Conservation (phyloP, 1,284 basidiomycete genomes). For the Puccinia coronata region DNA sequence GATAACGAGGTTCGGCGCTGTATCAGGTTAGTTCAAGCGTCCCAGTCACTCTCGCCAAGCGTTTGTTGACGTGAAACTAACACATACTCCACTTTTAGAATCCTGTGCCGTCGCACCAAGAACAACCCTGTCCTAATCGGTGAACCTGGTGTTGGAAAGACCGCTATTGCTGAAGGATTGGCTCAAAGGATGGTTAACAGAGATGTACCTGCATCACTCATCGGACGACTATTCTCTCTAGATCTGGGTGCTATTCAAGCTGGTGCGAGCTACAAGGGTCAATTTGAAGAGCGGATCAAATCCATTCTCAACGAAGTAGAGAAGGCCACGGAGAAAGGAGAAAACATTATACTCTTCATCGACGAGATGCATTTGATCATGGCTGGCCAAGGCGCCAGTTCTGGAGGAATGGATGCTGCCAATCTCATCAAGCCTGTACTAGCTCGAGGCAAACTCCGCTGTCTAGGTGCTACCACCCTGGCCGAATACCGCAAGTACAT, state of each 20-base stretch:
- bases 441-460: slow-evolving; percentile 81
- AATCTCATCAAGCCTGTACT: slow-evolving; percentile 67
- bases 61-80: background rate
- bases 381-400: slow-evolving; percentile 67
- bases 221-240: slow-evolving; percentile 68
- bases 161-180: slow-evolving; percentile 90
- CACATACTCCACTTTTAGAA: slow-evolving; percentile 51
- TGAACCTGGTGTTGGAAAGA: slow-evolving; percentile 91
- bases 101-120: slow-evolving; percentile 67
- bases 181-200: slow-evolving; percentile 94
- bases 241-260: slow-evolving; percentile 97
- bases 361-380: slow-evolving; percentile 80
- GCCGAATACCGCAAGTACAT: slow-evolving; percentile 94
- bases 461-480: slow-evolving; percentile 91
- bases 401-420: slow-evolving; percentile 63
- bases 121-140: slow-evolving; percentile 92
- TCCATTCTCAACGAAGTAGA: slow-evolving; percentile 76
- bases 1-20: slow-evolving; percentile 64
- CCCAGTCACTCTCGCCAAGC: background rate
- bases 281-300: slow-evolving; percentile 97
- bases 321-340: slow-evolving; percentile 79
- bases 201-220: slow-evolving; percentile 85
- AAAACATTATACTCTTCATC: slow-evolving; percentile 87
- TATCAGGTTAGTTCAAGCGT: slow-evolving; percentile 64
- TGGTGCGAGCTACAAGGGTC: slow-evolving; percentile 85